Evolutionary conservation across 2,329 filamentous ascomycete genomes (phyloP).

Genomic region (Alternaria sp.): DNA sequence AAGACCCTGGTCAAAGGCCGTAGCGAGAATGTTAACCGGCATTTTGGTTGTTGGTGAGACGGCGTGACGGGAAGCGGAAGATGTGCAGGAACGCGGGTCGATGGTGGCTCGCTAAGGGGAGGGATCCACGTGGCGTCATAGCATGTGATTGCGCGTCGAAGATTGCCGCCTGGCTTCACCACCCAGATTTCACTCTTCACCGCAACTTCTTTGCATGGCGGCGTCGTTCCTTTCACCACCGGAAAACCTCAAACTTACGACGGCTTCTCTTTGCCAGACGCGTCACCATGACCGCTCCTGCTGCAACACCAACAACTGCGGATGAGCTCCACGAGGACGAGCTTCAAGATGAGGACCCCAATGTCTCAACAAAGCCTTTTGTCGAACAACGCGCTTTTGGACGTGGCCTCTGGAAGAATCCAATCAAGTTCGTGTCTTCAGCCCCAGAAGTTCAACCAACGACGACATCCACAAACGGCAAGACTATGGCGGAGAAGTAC

Average conservation of each 20-base stretch:
- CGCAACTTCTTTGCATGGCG: constrained; percentile 1
- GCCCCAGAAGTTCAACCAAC: constrained; percentile 34
- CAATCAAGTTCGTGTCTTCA: constrained; percentile 67
- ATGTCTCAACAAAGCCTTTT: constrained; percentile 67
- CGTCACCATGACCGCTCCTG: constrained; percentile 17
- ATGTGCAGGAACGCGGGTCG: constrained; percentile 33
- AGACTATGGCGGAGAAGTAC: constrained; percentile 68
- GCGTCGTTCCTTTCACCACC: constrained; percentile 21
- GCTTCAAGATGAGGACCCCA: constrained; percentile 51
- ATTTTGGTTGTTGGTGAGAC: constrained; percentile 54
- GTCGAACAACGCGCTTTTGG: constrained; percentile 66
- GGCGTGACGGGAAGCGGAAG: constrained; percentile 23
- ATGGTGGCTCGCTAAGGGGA: constrained; percentile 34
- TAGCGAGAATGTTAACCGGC: constrained; percentile 67
- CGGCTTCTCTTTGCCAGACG: neutral
- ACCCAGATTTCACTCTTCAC: constrained; percentile 2
- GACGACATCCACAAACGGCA: constrained; percentile 54
- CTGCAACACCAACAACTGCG: constrained; percentile 2
- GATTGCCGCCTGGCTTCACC: constrained; percentile 20
- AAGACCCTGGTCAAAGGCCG: constrained; percentile 64
- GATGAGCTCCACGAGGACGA: constrained; percentile 27
- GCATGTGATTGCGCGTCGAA: constrained; percentile 37
- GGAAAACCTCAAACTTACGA: neutral
- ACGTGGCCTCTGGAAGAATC: constrained; percentile 68
- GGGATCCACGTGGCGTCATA: constrained; percentile 39